phyloP scores from a whole-genome alignment of 352 stramenopile species.

The Globisporangium rhizosaccharum region DNA sequence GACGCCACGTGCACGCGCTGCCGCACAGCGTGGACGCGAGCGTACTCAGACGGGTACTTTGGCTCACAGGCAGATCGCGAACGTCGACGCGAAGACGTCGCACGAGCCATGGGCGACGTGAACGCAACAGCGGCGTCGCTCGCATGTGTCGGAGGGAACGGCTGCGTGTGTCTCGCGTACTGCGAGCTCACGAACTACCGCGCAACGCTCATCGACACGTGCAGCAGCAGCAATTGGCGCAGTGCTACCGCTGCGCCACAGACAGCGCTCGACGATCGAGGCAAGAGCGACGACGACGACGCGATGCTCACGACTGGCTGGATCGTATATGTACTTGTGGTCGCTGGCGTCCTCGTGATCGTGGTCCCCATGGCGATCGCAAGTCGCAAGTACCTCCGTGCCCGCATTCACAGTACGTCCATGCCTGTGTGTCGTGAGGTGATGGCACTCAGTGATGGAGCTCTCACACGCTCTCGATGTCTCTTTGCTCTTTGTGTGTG shows the following conservation, averaged over 20 bases:
- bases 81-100: neutral
- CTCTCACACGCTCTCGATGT: too few relatives aligned
- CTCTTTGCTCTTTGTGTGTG: too few relatives aligned
- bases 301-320: too few relatives aligned
- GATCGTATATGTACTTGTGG: too few relatives aligned
- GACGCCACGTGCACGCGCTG: constrained; percentile 2
- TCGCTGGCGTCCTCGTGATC: neutral
- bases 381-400: too few relatives aligned
- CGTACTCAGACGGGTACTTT: constrained; percentile 1
- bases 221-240: neutral
- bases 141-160: constrained; percentile 24
- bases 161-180: constrained; percentile 37
- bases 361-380: too few relatives aligned
- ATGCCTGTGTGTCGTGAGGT: too few relatives aligned
- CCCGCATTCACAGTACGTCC: too few relatives aligned
- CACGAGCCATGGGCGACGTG: neutral
- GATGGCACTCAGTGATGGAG: too few relatives aligned
- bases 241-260: neutral
- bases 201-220: neutral
- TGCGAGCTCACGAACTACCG: constrained; percentile 23
- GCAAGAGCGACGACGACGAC: too few relatives aligned
- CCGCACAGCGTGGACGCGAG: neutral
- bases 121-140: constrained; percentile 13
- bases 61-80: constrained; percentile 3
- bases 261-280: neutral